phyloP scores from a whole-genome alignment of 495 filamentous ascomycete genomes.

The Usnea hakonensis region DNA sequence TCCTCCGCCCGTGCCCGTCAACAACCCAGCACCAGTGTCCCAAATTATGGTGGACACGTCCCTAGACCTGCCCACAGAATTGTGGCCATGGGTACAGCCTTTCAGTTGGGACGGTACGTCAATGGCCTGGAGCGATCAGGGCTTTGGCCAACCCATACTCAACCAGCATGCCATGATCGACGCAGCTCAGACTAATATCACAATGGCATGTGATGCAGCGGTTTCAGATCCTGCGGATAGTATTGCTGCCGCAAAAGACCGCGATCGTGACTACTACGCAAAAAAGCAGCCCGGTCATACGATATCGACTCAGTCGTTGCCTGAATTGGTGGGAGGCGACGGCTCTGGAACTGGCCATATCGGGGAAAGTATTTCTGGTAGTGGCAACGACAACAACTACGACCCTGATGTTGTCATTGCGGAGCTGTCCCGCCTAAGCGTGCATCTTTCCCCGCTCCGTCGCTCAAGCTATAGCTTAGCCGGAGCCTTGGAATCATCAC shows the following conservation, averaged over 20 bases:
- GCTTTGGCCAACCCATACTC: neutral
- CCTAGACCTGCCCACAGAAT: neutral
- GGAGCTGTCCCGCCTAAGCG: conserved; percentile 15
- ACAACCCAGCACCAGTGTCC: neutral
- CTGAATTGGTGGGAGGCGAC: neutral
- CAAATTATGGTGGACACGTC: conserved; percentile 12
- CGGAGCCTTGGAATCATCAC: neutral
- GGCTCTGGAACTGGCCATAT: neutral
- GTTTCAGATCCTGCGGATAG: neutral
- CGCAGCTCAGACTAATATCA: neutral
- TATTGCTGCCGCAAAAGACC: neutral
- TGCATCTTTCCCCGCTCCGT: conserved; percentile 8
- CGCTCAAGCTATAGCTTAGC: conserved; percentile 12
- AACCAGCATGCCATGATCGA: neutral
- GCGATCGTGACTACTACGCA: too few relatives aligned
- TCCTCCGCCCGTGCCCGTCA: neutral
- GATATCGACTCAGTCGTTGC: too few relatives aligned
- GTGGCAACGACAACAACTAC: conserved; percentile 3
- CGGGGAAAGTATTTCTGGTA: neutral
- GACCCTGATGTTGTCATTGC: conserved; percentile 10
- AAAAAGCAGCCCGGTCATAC: too few relatives aligned
- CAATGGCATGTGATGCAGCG: neutral
- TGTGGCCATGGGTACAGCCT: conserved; percentile 6
- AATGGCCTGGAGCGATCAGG: conserved; percentile 1
- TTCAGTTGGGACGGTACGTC: conserved; percentile 4